Percentiles rank a stretch among this genome's conserved stretches.
Evolutionary conservation across 2,329 filamentous ascomycete species (phyloP).

Genomic region (Phialemoniopsis sp.): DNA sequence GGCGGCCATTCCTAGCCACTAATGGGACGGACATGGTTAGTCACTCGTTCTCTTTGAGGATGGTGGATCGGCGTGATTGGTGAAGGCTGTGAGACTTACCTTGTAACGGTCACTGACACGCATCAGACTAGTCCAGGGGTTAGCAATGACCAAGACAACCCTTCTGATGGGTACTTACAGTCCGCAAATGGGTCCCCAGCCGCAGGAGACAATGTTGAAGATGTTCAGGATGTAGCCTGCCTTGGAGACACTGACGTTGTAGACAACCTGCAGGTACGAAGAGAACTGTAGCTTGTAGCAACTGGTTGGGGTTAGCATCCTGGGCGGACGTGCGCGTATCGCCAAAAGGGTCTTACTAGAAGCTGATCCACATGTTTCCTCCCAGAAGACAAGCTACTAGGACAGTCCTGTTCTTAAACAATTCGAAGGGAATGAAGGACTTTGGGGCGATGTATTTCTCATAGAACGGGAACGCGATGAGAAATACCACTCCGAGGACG

Average conservation of each 20-base stretch:
- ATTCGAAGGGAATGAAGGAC: constrained; percentile 36
- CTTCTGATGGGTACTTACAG: constrained; percentile 37
- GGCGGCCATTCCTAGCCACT: constrained; percentile 31
- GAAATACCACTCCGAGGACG: constrained; percentile 29
- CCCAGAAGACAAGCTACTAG: constrained; percentile 18
- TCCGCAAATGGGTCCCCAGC: constrained; percentile 42
- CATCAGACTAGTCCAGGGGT: constrained; percentile 38
- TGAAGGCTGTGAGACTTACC: no score
- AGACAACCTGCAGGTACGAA: constrained; percentile 16
- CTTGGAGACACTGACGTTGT: constrained; percentile 11
- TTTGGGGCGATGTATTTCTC: constrained; percentile 31
- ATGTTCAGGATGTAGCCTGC: constrained; percentile 16
- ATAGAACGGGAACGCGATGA: constrained; percentile 30
- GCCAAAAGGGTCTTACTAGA: no score
- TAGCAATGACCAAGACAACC: constrained; percentile 38
- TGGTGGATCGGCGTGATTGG: no score
- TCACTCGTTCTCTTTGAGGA: no score
- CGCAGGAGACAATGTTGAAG: constrained; percentile 27
- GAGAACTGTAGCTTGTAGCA: constrained; percentile 19
- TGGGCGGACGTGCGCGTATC: no score
- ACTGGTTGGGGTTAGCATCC: no score
- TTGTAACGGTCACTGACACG: no score
- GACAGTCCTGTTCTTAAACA: constrained; percentile 43
- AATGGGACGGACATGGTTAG: no score
- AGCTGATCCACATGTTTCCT: constrained; percentile 14